A percentile compares a stretch with the other conserved stretches of the same genome.
phyloP scores from a whole-genome alignment of 2,329 filamentous ascomycete genomes.

The Neonectria coccinea region DNA sequence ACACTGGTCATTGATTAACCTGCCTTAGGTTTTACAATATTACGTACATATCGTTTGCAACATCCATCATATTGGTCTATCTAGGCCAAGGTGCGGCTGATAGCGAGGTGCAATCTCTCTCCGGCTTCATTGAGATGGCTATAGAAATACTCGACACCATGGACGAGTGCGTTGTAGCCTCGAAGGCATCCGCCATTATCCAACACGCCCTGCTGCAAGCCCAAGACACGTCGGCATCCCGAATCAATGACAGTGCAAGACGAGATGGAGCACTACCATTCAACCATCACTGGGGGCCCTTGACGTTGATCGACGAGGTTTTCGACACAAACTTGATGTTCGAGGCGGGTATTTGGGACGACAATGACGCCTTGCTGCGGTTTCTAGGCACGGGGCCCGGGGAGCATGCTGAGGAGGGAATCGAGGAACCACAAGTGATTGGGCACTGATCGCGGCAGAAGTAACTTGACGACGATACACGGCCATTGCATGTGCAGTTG shows the following conservation, averaged over 20 bases:
- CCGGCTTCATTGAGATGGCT: conserved; percentile 15
- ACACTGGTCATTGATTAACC: neutral
- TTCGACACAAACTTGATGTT: conserved; percentile 28
- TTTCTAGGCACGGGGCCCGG: conserved; percentile 12
- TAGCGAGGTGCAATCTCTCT: conserved; percentile 16
- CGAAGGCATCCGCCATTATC: conserved; percentile 15
- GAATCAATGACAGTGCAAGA: conserved; percentile 9
- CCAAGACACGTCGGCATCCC: conserved; percentile 15
- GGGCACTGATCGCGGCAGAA: neutral
- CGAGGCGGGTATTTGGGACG: conserved; percentile 22
- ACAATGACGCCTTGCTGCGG: conserved; percentile 17
- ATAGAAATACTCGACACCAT: conserved; percentile 27
- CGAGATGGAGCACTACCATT: conserved; percentile 20
- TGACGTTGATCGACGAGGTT: conserved; percentile 26
- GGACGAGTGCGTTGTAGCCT: conserved; percentile 26
- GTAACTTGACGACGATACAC: neutral
- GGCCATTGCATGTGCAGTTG: neutral
- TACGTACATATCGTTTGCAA: conserved; percentile 25
- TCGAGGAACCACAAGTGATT: conserved; percentile 1
- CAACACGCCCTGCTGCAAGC: conserved; percentile 16
- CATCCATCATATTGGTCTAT: conserved; percentile 20
- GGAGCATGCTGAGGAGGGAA: conserved; percentile 3
- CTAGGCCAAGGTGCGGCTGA: conserved; percentile 17
- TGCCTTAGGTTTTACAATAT: conserved; percentile 24
- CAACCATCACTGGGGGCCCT: conserved; percentile 26